Evolutionary conservation across 805 yeast species (phyloP).

Genomic region (Sugiyamaella qingdaonensis): DNA sequence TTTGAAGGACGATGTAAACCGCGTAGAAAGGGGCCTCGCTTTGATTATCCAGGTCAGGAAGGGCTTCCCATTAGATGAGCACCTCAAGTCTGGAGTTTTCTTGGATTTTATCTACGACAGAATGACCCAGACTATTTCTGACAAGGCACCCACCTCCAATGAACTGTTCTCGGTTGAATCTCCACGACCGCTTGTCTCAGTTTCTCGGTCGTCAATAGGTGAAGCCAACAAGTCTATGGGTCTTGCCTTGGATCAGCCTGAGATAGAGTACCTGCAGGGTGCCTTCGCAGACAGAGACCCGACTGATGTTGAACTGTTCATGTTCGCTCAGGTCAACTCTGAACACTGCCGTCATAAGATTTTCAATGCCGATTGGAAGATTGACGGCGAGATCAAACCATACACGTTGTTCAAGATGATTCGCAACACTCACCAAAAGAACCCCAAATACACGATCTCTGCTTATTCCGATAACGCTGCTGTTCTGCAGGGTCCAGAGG

Average conservation of each 20-base stretch:
- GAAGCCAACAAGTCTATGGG: slow-evolving; percentile 82
- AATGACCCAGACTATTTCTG: slow-evolving; percentile 70
- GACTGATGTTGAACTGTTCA: slow-evolving; percentile 94
- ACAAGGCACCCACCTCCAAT: slow-evolving; percentile 56
- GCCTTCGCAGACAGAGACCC: slow-evolving; percentile 91
- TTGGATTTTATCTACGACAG: slow-evolving; percentile 79
- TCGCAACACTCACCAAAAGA: slow-evolving; percentile 80
- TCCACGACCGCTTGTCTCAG: slow-evolving; percentile 75
- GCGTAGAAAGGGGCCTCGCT: slow-evolving; percentile 89
- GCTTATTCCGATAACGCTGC: slow-evolving; percentile 99
- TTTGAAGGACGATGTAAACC: slow-evolving; percentile 59
- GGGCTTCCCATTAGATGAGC: slow-evolving; percentile 62
- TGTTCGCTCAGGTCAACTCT: slow-evolving; percentile 99
- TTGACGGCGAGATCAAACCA: slow-evolving; percentile 74
- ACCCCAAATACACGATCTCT: slow-evolving; percentile 78
- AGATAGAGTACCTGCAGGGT: slow-evolving; percentile 77
- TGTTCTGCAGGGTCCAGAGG: slow-evolving; percentile 79
- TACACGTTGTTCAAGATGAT: slow-evolving; percentile 87
- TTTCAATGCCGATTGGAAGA: slow-evolving; percentile 97
- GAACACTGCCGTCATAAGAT: slow-evolving; percentile 99
- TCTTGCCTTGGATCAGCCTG: slow-evolving; percentile 90
- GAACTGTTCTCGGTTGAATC: slow-evolving; percentile 73
- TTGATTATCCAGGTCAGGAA: slow-evolving; percentile 65
- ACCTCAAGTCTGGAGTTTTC: slow-evolving; percentile 49
- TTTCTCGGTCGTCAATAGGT: slow-evolving; percentile 53